Base-by-base conservation (phyloP, 2,329 filamentous ascomycete genomes). In the Amesomyces nigricolor region DNA sequence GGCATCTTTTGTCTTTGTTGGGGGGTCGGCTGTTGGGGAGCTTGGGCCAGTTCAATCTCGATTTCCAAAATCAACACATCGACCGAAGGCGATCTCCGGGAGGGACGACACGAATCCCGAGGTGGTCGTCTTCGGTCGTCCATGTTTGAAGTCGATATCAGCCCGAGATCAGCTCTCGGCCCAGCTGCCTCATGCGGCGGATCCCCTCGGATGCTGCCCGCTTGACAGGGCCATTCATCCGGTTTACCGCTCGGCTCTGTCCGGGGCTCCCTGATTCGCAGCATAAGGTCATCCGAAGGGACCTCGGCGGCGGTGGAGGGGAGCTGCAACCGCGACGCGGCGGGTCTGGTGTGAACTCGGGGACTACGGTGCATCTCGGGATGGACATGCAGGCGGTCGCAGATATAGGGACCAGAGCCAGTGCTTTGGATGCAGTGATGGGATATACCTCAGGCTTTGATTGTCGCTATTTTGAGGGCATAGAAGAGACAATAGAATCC, bases 151-250 rank as follows among this genome's bases (percentile, higher is more conserved):
- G 22, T 26, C 22, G 22, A 26, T 26, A 26, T 3, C 22, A 26
- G 22, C 22, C 22, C 22, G 22, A 26, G 22, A 26, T 47, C 26
- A 19, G 44, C 4, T 35, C 13, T 11, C 22, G 19, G 26, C 19
- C 40, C 35, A 14, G 19, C n/a, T n/a, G 26, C 51, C 57, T 58
- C 53, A 56, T 60, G 56, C 45, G 37, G 54, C 53, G 45, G 53
- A 47, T 47, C 44, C 29, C 35, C 47, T 39, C 53, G 48, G 46
- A 26, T 11, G 22, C 51, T 49, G 22, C 57, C 52, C 49, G 43
- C 47, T 53, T 56, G 32, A 35, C 47, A 54, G 17, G 53, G 54
- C 58, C 58, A 60, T 64, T 63, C 62, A 63, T 56, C 62, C 62
- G 62, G 54, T 54, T 57, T 62, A 54, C 61, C 61, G 62, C 53